phyloP scores from a whole-genome alignment of 352 stramenopile genomes.

The Globisporangium spinosum region DNA sequence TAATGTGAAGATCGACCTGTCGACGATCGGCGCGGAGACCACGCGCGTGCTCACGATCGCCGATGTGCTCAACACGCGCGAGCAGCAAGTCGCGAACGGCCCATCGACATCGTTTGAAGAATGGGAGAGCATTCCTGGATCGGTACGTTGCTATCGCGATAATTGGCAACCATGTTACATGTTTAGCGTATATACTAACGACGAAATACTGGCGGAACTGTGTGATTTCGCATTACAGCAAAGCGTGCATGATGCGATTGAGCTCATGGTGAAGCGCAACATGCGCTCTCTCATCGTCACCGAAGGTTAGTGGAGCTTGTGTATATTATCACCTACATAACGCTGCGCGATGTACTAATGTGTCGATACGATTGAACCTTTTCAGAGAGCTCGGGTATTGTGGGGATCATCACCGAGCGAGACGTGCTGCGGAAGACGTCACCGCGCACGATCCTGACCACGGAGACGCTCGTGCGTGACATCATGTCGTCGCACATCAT shows the following conservation, averaged over 20 bases:
- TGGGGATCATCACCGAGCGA: constrained; percentile 82
- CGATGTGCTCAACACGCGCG: constrained; percentile 59
- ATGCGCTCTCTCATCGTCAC: constrained; percentile 82
- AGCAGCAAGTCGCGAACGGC: constrained; percentile 44
- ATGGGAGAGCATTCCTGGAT: constrained; percentile 70
- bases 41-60: constrained; percentile 70
- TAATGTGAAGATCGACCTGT: constrained; percentile 45
- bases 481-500: constrained; percentile 87
- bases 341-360: neutral
- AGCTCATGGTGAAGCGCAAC: constrained; percentile 76
- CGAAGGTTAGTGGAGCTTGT: constrained; percentile 25
- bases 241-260: constrained; percentile 69
- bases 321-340: neutral
- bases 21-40: constrained; percentile 55
- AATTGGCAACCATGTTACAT: neutral
- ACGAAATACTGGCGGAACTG: neutral
- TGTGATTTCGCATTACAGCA: constrained; percentile 31
- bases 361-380: neutral
- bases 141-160: constrained; percentile 25
- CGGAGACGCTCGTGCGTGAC: constrained; percentile 62
- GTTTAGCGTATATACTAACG: neutral
- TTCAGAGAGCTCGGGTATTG: constrained; percentile 54
- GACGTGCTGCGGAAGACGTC: constrained; percentile 79
- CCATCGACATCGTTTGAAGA: constrained; percentile 44
- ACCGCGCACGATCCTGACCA: constrained; percentile 37